Conservation (phyloP, 2,329 filamentous ascomycete genomes). For the Talaromyces sp. region DNA sequence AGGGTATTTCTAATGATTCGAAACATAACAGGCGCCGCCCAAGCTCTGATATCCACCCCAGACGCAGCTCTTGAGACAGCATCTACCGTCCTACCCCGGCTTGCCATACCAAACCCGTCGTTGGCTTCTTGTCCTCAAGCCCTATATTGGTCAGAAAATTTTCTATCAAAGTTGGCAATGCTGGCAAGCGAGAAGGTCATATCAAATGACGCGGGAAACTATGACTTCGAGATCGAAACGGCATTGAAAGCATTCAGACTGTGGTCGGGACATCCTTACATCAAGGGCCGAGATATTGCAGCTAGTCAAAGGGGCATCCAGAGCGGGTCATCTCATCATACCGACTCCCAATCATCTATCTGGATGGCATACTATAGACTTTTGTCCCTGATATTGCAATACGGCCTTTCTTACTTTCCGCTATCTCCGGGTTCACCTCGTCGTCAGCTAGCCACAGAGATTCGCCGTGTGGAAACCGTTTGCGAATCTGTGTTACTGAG, state of each 20-base stretch:
- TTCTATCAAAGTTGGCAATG: conserved; percentile 71
- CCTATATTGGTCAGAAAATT: conserved; percentile 73
- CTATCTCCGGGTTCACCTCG: conserved; percentile 44
- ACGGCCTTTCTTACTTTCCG: conserved; percentile 40
- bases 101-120: conserved; percentile 41
- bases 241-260: conserved; percentile 49
- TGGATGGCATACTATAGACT: conserved; percentile 84
- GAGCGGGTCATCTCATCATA: conserved; percentile 22
- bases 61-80: conserved; percentile 66
- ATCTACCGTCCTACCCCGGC: conserved; percentile 61
- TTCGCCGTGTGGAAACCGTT: conserved; percentile 72
- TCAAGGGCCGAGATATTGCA: conserved; percentile 29
- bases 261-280: conserved; percentile 40
- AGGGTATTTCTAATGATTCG: conserved; percentile 18
- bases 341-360: conserved; percentile 48
- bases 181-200: conserved; percentile 56
- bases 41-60: conserved; percentile 40
- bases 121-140: conserved; percentile 60
- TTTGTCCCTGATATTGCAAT: conserved; percentile 70
- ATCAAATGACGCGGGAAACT: conserved; percentile 23
- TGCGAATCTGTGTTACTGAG: conserved; percentile 76
- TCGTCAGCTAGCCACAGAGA: conserved; percentile 66
- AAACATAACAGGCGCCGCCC: conserved; percentile 42
- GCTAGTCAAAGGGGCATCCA: conserved; percentile 20
- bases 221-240: conserved; percentile 28